Evolutionary conservation across 441 rosid genomes (phyloP).

Genomic region (Aleurites moluccanus): DNA sequence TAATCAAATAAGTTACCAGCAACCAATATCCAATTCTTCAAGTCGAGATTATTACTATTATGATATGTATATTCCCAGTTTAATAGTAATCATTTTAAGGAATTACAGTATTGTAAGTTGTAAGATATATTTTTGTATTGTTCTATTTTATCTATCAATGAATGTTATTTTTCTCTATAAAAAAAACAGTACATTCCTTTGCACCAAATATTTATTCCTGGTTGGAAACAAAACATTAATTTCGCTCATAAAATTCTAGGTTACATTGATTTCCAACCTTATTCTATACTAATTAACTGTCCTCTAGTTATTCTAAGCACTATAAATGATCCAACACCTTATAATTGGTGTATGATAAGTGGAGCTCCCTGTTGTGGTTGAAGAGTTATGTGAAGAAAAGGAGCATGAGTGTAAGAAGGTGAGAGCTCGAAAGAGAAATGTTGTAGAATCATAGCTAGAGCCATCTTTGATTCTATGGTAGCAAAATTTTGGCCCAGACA

Average conservation of each 20-base stretch:
- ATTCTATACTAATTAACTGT: neutral
- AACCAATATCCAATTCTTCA: too few species aligned
- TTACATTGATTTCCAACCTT: neutral
- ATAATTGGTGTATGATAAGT: conserved; percentile 14
- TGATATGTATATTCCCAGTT: too few species aligned
- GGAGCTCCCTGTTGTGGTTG: conserved; percentile 25
- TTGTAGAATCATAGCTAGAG: conserved; percentile 26
- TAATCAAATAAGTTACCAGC: too few species aligned
- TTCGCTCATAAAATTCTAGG: neutral
- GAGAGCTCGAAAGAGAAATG: conserved; percentile 18
- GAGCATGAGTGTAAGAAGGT: conserved; percentile 24
- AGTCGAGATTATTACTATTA: too few species aligned
- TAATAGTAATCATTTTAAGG: too few species aligned
- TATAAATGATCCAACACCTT: neutral
- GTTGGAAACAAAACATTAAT: too few species aligned
- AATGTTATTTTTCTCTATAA: too few species aligned
- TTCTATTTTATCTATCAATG: too few species aligned
- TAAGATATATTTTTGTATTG: too few species aligned
- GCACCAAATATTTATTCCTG: too few species aligned
- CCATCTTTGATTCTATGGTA: conserved; percentile 23
- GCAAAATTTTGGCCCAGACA: conserved; percentile 30
- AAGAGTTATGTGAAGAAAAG: conserved; percentile 6
- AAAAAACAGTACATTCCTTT: too few species aligned
- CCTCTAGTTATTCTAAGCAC: neutral
- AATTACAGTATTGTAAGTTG: too few species aligned